Evolutionary conservation across 345 rosid species (phyloP).

Genomic region (Laguncularia racemosa): DNA sequence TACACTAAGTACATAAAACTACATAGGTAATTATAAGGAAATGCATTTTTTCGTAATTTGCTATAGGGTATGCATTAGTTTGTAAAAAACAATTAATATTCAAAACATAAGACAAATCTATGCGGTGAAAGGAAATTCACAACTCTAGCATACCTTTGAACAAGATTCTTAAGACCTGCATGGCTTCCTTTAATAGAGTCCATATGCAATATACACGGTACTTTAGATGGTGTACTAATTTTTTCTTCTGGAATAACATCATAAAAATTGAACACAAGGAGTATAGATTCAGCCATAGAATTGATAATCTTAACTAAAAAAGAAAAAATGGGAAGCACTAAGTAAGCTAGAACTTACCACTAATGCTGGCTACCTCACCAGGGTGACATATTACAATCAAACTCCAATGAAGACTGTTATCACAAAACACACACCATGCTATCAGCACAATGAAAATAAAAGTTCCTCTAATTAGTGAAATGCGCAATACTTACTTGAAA

Average conservation of each 20-base stretch:
- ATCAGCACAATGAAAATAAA: slow-evolving; percentile 9
- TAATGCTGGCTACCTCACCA: slow-evolving; percentile 62
- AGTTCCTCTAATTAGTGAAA: neutral
- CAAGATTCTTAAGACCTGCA: slow-evolving; percentile 82
- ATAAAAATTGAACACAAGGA: neutral
- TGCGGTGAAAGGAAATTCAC: too few species aligned
- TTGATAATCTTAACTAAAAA: too few species aligned
- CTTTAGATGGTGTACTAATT: slow-evolving; percentile 30
- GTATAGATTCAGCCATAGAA: too few species aligned
- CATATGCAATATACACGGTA: slow-evolving; percentile 95
- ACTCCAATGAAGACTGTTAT: slow-evolving; percentile 96
- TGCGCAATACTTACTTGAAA: slow-evolving; percentile 52
- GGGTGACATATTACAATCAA: slow-evolving; percentile 91
- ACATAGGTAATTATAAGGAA: too few species aligned
- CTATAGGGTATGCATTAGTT: too few species aligned
- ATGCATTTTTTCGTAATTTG: too few species aligned
- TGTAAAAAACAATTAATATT: too few species aligned
- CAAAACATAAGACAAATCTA: too few species aligned
- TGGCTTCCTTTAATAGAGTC: slow-evolving; percentile 98
- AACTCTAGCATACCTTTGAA: slow-evolving; percentile 59
- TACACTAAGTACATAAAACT: too few species aligned
- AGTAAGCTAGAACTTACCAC: slow-evolving; percentile 34
- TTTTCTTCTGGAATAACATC: slow-evolving; percentile 47
- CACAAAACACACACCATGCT: slow-evolving; percentile 14
- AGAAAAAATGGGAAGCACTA: too few species aligned